Percentiles rank a stretch among this genome's conserved stretches.
phyloP scores from a whole-genome alignment of 768 basidiomycete genomes.

The Mycena rosella region DNA sequence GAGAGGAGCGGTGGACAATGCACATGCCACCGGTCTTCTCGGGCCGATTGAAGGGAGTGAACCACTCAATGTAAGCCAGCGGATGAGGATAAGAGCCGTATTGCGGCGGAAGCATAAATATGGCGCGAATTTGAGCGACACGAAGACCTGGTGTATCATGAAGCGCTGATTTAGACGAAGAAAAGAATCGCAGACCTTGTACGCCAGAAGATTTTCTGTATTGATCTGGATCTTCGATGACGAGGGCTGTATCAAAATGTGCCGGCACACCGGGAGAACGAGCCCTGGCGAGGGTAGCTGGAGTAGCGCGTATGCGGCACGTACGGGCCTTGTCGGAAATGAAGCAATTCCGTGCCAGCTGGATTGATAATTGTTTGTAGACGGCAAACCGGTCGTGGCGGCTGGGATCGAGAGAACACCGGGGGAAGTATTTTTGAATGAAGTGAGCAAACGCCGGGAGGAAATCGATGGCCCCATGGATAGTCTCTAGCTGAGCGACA shows the following conservation, averaged over 20 bases:
- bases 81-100: conserved; percentile 28
- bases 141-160: conserved; percentile 29
- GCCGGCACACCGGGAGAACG: neutral
- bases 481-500: conserved; percentile 16
- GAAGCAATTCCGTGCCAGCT: conserved; percentile 17
- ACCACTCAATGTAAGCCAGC: conserved; percentile 45
- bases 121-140: conserved; percentile 39
- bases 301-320: conserved; percentile 6
- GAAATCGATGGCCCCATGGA: conserved; percentile 22
- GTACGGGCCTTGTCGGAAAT: conserved; percentile 1
- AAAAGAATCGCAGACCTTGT: neutral
- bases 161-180: neutral
- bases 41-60: conserved; percentile 35
- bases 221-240: conserved; percentile 16
- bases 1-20: conserved; percentile 37
- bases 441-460: conserved; percentile 27
- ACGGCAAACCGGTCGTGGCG: conserved; percentile 28
- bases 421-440: conserved; percentile 15
- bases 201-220: conserved; percentile 16
- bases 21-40: conserved; percentile 38
- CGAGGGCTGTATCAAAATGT: conserved; percentile 30
- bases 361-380: conserved; percentile 22
- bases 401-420: neutral
- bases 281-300: neutral
- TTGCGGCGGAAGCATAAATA: conserved; percentile 35